A percentile compares a stretch with the other conserved stretches of the same genome.
phyloP scores from a whole-genome alignment of 495 filamentous ascomycete genomes.

The Aspergillus indologenus region DNA sequence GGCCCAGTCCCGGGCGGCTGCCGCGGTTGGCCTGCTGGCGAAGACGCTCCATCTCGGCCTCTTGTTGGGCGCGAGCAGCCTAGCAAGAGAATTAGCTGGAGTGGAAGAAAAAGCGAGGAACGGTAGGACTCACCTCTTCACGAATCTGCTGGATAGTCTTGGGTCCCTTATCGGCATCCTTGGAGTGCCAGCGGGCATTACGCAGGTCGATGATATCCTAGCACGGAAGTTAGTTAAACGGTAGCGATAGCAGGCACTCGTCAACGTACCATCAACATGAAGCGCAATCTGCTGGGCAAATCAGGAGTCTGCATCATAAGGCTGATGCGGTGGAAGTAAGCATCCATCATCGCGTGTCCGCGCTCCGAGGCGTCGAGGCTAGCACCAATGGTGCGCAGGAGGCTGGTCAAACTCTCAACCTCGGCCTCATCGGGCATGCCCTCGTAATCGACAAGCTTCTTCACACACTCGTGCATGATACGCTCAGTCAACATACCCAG shows the following conservation, averaged over 20 bases:
- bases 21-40: conserved; percentile 48
- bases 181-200: conserved; percentile 69
- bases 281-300: conserved; percentile 81
- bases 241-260: neutral
- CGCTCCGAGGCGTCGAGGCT: conserved; percentile 80
- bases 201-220: conserved; percentile 85
- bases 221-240: conserved; percentile 1
- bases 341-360: conserved; percentile 79
- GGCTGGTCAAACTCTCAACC: conserved; percentile 88
- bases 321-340: conserved; percentile 88
- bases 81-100: conserved; percentile 34
- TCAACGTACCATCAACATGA: conserved; percentile 80
- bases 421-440: conserved; percentile 93
- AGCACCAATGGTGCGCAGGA: conserved; percentile 84
- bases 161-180: conserved; percentile 84
- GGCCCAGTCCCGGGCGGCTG: conserved; percentile 67
- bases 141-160: conserved; percentile 93
- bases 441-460: conserved; percentile 93
- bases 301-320: conserved; percentile 70
- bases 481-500: conserved; percentile 96
- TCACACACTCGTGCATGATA: conserved; percentile 99
- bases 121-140: conserved; percentile 61
- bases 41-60: conserved; percentile 53
- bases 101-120: neutral
- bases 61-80: conserved; percentile 66